Base-by-base conservation (phyloP, 2,329 filamentous ascomycete species). In the Sporothrix brasiliensis region DNA sequence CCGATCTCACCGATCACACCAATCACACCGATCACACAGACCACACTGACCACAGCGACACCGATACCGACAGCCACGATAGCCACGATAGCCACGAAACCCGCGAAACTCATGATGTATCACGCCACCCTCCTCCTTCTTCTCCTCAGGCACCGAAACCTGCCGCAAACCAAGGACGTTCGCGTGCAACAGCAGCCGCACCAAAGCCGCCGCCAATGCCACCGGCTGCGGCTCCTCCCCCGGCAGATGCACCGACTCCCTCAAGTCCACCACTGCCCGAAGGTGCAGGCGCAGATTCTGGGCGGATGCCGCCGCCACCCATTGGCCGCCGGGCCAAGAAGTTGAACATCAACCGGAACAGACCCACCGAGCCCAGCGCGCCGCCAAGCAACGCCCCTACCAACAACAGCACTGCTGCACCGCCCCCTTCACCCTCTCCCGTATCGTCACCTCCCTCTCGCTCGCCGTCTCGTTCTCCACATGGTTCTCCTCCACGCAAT, bases 241-340 rank as follows among this genome's bases (percentile, higher is more conserved):
- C 39, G 1, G 27, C 27, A 5, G 6, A 7, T 11, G 24, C 30
- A 21, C 41, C 67, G 27, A 34, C 52, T 5, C 13, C 24, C 13
- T 30, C 53, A 3, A 56, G 53, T 14, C 30, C 56, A 19, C 39
- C 58, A 9, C n/a, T n/a, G 4, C 7, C 41, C 21, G 58, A 27
- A 47, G 21, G 58, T 5, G 39, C 39, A 14, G 58, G 27, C 6
- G 39, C 34, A 34, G 34, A 34, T 34, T 34, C n/a, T 1, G 39
- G 58, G 16, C 30, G 19, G 30, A 63, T 61, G 56, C 58, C 67
- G 11, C 67, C 67, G 14, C 67, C 54, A 6, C 67, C 67, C 19
- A 61, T 61, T 47, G 67, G 67, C 44, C 54, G 56, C 27, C 67
- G 49, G 3, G 47, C 67, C 44, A 65, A 65, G 3, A 47, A 44